These are phyloP conservation scores for Oryza officinalis DNA, from an alignment of 176 grass and related monocot species.

Conservation along the genomic window DNA sequence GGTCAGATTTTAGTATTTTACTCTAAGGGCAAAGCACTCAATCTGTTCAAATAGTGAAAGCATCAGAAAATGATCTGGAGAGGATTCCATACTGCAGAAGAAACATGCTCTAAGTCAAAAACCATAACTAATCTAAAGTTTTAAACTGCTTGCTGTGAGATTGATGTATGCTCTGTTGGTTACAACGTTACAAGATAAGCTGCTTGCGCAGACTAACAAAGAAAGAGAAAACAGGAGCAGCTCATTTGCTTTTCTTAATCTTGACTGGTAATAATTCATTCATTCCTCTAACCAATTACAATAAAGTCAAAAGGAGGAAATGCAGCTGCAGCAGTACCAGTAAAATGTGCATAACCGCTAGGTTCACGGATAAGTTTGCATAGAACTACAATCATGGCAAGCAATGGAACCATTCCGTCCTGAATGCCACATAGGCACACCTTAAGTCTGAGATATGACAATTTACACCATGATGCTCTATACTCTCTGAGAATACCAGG, in stretches of 20 bases:
- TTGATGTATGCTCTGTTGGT: slow-evolving; percentile 19
- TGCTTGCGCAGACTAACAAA: slow-evolving; percentile 18
- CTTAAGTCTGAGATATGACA: background rate
- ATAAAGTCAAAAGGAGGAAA: background rate
- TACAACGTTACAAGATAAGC: background rate
- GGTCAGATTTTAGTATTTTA: background rate
- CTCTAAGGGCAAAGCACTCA: background rate
- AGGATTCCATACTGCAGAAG: slow-evolving; percentile 90
- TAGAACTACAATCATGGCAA: background rate
- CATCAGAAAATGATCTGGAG: slow-evolving; percentile 47
- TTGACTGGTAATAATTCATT: background rate
- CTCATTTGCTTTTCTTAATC: slow-evolving; percentile 23
- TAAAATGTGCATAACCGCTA: background rate
- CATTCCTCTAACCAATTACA: background rate
- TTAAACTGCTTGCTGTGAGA: slow-evolving; percentile 6
- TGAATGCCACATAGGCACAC: background rate
- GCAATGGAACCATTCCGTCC: background rate
- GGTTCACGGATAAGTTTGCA: slow-evolving; percentile 1
- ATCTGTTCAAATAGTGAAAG: slow-evolving; percentile 15
- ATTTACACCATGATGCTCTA: background rate
- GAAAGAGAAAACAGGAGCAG: background rate
- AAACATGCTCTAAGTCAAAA: slow-evolving; percentile 25
- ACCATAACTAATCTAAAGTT: slow-evolving; percentile 15
- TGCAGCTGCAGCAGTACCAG: background rate
- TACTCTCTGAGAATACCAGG: background rate